Percentiles rank a stretch among this genome's conserved stretches.
Evolutionary conservation across 345 rosid genomes (phyloP).

Genomic region (Noccaea bulbosa): DNA sequence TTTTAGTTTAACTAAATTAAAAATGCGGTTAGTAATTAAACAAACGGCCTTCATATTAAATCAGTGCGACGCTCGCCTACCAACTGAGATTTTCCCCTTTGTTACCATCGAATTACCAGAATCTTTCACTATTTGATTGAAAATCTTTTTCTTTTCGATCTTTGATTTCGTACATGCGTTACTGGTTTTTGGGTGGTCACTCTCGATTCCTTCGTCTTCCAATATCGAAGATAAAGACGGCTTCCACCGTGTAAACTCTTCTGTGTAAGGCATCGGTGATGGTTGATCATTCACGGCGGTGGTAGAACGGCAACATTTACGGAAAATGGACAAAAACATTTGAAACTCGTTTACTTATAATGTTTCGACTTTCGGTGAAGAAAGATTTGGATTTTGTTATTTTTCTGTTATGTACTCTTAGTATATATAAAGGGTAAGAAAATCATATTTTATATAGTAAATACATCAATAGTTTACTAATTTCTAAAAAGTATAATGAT

Average conservation of each 20-base stretch:
- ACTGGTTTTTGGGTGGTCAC: not conserved
- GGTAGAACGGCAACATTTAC: not conserved
- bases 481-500: too few relatives aligned
- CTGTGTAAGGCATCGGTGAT: not conserved
- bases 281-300: slow-evolving; percentile 2
- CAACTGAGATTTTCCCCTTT: not conserved
- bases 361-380: too few relatives aligned
- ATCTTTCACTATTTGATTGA: not conserved
- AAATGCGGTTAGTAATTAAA: too few relatives aligned
- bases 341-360: too few relatives aligned
- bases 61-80: too few relatives aligned
- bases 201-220: slow-evolving; percentile 23
- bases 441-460: too few relatives aligned
- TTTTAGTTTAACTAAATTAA: too few relatives aligned
- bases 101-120: slow-evolving; percentile 1
- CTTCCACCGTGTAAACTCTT: not conserved
- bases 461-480: too few relatives aligned
- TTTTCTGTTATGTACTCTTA: too few relatives aligned
- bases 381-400: too few relatives aligned
- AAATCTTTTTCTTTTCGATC: not conserved
- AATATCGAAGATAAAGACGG: slow-evolving; percentile 24
- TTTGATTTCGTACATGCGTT: slow-evolving; percentile 4
- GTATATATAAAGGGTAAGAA: too few relatives aligned
- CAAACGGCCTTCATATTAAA: too few relatives aligned
- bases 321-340: slow-evolving; percentile 7